Conservation (phyloP, 1,284 basidiomycete genomes). For the Lentinula novae-zelandiae region DNA sequence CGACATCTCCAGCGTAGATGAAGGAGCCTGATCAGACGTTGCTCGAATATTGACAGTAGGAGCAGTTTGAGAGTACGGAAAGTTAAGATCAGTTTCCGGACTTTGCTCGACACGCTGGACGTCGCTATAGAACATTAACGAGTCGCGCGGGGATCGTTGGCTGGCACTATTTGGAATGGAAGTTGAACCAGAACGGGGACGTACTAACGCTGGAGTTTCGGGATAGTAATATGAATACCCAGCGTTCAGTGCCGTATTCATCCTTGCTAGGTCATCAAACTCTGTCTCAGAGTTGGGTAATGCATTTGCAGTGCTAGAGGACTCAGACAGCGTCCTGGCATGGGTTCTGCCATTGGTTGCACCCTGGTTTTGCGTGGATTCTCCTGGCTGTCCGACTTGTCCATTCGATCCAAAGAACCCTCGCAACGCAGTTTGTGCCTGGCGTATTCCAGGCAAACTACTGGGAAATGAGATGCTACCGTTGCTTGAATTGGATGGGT, state of each 20-base stretch:
- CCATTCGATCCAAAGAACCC: slow-evolving; percentile 18
- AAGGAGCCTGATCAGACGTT: not conserved
- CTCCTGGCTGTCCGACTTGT: not conserved
- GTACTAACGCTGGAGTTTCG: not conserved
- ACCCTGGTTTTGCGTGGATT: not conserved
- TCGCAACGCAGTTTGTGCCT: slow-evolving; percentile 24
- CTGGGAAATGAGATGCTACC: slow-evolving; percentile 17
- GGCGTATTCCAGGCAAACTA: slow-evolving; percentile 22
- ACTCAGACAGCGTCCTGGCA: not conserved
- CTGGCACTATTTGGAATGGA: not conserved
- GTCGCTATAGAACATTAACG: slow-evolving; percentile 1
- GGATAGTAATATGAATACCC: slow-evolving; percentile 4
- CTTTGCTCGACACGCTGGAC: not conserved
- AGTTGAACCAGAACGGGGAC: not conserved
- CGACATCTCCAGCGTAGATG: not conserved
- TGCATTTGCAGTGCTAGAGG: not conserved
- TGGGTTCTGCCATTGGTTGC: not conserved
- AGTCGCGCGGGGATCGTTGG: slow-evolving; percentile 1
- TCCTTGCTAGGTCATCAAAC: slow-evolving; percentile 9
- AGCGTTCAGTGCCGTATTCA: slow-evolving; percentile 11
- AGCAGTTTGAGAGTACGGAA: not conserved
- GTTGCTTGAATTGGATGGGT: not conserved
- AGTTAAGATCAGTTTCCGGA: not conserved
- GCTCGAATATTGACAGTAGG: not conserved
- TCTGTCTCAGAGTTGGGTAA: slow-evolving; percentile 6